Evolutionary conservation across 768 basidiomycete species (phyloP), one percentile per base, ranked within the genome.

Genomic region (Suillus discolor): DNA sequence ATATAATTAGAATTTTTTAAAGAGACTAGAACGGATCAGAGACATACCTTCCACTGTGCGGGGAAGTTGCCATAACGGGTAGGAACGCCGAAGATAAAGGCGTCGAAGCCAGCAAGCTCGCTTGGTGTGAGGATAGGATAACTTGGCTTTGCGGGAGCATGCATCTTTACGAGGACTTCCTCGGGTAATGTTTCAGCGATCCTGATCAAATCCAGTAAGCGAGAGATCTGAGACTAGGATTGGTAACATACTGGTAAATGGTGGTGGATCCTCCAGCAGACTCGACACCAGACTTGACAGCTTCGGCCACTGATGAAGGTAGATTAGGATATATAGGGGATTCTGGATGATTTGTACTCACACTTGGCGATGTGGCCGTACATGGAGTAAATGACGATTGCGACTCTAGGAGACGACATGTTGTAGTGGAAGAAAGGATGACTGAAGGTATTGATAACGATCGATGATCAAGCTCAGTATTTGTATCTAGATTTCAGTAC

Each of bases 31-130:
- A 53, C 55, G 60, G 15, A 71, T 66, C 61, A 67, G 61, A 59
- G 9, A 69, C 79, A 2, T 62, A 86, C 89, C 85, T 90, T 91
- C 87, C 87, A 90, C 70, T 96, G 94, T 2, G 81, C 90, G 31
- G 93, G 86, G 76, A 92, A 88, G 71, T 84, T 88, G 49, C 94
- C 94, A 78, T 85, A 96, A 71, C 94, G 89, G 34, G 91, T 91
- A 62, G 90, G 89, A 65, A 93, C 81, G 66, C 92, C 94, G 61
- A 93, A 82, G 68, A 96, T 69, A 83, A 85, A 88, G 6, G 85
- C 93, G 70, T 96, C 92, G 71, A 83, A 91, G 6, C 81, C 65
- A 23, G 78, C 68, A 61, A 97, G 82, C 6, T 83, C 79, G 1
- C 79, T 76, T 31, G 89, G 83, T 3, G 77, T 80, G 71, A 93